Evolutionary conservation across 208 protist species (phyloP), one percentile per base, ranked within the genome.

Genomic region (Leishmania mexicana): DNA sequence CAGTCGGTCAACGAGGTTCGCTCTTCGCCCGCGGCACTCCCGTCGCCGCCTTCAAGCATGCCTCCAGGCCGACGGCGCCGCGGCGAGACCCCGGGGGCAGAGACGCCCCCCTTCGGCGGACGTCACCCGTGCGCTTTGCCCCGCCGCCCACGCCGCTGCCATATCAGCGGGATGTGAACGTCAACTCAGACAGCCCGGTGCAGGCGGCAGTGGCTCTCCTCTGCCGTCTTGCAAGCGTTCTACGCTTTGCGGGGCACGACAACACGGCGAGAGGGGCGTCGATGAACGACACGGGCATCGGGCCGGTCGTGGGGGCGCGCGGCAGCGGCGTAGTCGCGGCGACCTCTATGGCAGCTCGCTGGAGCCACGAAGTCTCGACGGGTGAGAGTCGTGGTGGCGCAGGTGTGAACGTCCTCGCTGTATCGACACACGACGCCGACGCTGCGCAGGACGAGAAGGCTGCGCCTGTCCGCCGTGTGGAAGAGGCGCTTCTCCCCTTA

Each of bases 191-290:
- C 21, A 38, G 28, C 19, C 76, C 60, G 8, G 76, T 64, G 40
- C 28, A 71, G 2, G 68, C n/a, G 21, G 81, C 81, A 0, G 77
- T 17, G 11, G 21, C 72, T 60, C 71, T 85, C 24, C 81, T 85
- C 49, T 85, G 51, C n/a, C 77, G 72, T 45, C 81, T 85, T 72
- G 40, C 75, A 21, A 31, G 51, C n/a, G n/a, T 85, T 15, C 71
- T 85, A 10, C 72, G 54, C 31, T 72, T 58, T 1, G 35, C 17
- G 40, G 54, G 2, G 57, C 35, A 51, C 40, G 35, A 51, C 57
- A 78, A 3, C 74, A 64, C n/a, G 28, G 54, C 38, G 19, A 76
- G 31, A 28, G 21, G n/a, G 31, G 35, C 73, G 2, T 54, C 73
- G 31, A 51, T 45, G 28, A 58, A 58, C 13, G 45, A 17, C 17